Evolutionary conservation across 2,329 filamentous ascomycete genomes (phyloP).

Genomic region (Pestalotiopsis sp.): DNA sequence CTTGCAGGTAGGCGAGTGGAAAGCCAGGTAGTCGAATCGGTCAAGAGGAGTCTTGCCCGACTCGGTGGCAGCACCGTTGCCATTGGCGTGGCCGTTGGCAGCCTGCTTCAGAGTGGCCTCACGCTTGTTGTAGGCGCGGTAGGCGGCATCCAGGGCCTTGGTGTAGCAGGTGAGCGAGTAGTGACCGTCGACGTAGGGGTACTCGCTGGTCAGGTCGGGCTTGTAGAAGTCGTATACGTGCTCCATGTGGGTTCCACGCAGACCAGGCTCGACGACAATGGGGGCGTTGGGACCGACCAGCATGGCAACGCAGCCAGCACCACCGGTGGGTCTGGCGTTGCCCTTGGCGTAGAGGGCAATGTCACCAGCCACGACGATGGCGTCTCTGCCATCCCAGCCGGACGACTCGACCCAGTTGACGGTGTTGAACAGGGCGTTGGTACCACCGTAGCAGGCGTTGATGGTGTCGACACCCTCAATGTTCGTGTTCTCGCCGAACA

Average conservation of each 20-base stretch:
- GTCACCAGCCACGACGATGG: slow-evolving; percentile 78
- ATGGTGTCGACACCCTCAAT: slow-evolving; percentile 82
- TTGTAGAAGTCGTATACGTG: slow-evolving; percentile 92
- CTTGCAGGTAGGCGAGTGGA: slow-evolving; percentile 88
- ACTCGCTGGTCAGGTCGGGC: slow-evolving; percentile 85
- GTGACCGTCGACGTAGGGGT: slow-evolving; percentile 83
- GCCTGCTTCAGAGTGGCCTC: slow-evolving; percentile 60
- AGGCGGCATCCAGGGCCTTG: slow-evolving; percentile 78
- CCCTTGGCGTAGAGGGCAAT: slow-evolving; percentile 88
- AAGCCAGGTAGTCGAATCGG: slow-evolving; percentile 81
- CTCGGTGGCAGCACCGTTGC: slow-evolving; percentile 48
- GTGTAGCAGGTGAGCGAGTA: slow-evolving; percentile 83
- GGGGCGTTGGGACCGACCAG: slow-evolving; percentile 79
- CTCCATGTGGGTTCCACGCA: slow-evolving; percentile 79
- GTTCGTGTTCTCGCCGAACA: slow-evolving; percentile 83
- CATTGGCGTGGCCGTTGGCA: slow-evolving; percentile 56
- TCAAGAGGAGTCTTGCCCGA: slow-evolving; percentile 73
- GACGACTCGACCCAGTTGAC: slow-evolving; percentile 88
- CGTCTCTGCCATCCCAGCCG: slow-evolving; percentile 82
- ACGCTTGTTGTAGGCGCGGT: slow-evolving; percentile 78
- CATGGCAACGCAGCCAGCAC: slow-evolving; percentile 78
- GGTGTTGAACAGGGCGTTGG: slow-evolving; percentile 81
- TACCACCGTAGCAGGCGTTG: slow-evolving; percentile 87
- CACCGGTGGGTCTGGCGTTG: slow-evolving; percentile 78
- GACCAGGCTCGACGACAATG: slow-evolving; percentile 75